Conservation (phyloP, 441 rosid species). For the Francoa sonchifolia region DNA sequence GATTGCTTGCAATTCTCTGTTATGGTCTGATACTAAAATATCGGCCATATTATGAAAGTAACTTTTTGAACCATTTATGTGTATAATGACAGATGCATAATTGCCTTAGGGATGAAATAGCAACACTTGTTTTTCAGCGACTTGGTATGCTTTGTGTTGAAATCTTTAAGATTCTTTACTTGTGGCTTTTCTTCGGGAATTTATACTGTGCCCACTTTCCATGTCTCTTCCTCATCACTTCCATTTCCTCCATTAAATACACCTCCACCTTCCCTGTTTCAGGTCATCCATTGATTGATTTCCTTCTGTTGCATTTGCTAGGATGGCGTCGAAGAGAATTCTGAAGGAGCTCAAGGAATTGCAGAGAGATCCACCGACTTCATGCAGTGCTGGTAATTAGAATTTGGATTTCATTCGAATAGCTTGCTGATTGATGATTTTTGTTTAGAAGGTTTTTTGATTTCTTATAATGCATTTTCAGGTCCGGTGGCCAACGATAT, state of each 20-base stretch:
- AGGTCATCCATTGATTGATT: neutral
- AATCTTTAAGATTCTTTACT: conserved; percentile 13
- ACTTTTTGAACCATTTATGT: too few species aligned
- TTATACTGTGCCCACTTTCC: conserved; percentile 37
- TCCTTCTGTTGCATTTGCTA: neutral
- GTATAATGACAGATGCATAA: neutral
- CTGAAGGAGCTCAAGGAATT: conserved; percentile 52
- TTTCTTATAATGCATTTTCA: conserved; percentile 7
- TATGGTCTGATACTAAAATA: too few species aligned
- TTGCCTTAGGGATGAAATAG: neutral
- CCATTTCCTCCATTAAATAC: conserved; percentile 35
- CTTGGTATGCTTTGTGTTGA: neutral
- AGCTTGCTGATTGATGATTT: conserved; percentile 3
- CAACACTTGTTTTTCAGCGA: neutral
- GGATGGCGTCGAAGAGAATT: conserved; percentile 47
- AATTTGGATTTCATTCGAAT: neutral
- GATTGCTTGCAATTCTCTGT: neutral
- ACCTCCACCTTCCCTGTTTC: conserved; percentile 9
- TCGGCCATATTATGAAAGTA: too few species aligned
- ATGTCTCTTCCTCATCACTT: conserved; percentile 10
- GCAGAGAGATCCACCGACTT: conserved; percentile 56
- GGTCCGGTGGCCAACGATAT: conserved; percentile 48
- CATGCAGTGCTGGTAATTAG: conserved; percentile 51
- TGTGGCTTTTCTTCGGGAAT: conserved; percentile 24
- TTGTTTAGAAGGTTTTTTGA: conserved; percentile 4